A percentile compares a stretch with the other conserved stretches of the same genome.
Evolutionary conservation across 2,329 filamentous ascomycete species (phyloP).

Genomic region (Penicillium psychrosexuale): DNA sequence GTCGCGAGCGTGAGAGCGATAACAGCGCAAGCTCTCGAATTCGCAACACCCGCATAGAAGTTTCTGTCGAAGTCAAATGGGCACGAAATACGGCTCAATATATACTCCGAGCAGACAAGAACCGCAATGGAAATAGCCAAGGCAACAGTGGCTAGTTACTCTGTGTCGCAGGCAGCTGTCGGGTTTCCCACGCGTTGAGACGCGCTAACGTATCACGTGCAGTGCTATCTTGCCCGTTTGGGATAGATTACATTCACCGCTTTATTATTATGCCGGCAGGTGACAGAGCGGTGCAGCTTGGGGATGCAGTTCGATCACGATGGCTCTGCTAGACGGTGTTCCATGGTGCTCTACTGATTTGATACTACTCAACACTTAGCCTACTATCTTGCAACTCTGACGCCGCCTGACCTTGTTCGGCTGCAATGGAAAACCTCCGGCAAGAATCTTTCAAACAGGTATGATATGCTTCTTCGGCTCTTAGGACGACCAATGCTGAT

Average conservation of each 20-base stretch:
- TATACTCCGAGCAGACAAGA: slow-evolving; percentile 1
- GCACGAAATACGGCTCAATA: background rate
- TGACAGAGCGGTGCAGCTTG: slow-evolving; percentile 18
- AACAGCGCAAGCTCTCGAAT: slow-evolving; percentile 12
- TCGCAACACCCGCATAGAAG: slow-evolving; percentile 17
- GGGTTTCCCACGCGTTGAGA: slow-evolving; percentile 3
- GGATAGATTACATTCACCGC: slow-evolving; percentile 22
- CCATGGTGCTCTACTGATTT: background rate
- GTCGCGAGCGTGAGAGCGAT: slow-evolving; percentile 17
- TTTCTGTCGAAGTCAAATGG: background rate
- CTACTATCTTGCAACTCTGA: background rate
- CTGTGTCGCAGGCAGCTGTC: slow-evolving; percentile 1
- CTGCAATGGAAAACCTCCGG: slow-evolving; percentile 36
- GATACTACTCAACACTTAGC: background rate
- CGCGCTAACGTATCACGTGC: slow-evolving; percentile 17
- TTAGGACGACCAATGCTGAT: background rate
- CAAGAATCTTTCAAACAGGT: slow-evolving; percentile 45
- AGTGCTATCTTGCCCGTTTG: slow-evolving; percentile 11
- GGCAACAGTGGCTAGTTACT: background rate
- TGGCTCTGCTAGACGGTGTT: background rate
- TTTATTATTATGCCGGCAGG: slow-evolving; percentile 21
- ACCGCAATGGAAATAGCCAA: background rate
- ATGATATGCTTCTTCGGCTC: slow-evolving; percentile 1
- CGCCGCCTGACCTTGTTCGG: background rate
- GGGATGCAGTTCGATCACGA: slow-evolving; percentile 4